phyloP scores from a whole-genome alignment of 345 rosid species.

The Clarkia xantiana region DNA sequence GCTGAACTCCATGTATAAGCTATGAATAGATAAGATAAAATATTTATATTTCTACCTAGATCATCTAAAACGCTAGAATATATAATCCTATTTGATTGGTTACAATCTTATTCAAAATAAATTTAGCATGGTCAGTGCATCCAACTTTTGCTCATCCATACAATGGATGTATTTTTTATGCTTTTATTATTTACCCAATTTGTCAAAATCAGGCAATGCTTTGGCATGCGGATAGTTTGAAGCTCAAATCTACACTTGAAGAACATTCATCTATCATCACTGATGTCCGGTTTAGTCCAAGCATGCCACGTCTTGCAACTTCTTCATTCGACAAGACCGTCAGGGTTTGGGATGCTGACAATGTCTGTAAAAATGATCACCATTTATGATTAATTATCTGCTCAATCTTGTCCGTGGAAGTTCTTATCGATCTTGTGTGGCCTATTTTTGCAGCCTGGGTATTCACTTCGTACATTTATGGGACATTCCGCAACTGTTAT shows the following conservation, averaged over 20 bases:
- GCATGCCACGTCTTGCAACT: slow-evolving; percentile 80
- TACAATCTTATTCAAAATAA: too few species aligned
- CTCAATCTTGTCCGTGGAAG: background rate
- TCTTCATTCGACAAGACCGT: slow-evolving; percentile 96
- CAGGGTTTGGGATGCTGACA: slow-evolving; percentile 97
- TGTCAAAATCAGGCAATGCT: slow-evolving; percentile 55
- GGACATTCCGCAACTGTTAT: slow-evolving; percentile 66
- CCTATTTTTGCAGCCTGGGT: slow-evolving; percentile 55
- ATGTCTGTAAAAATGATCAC: slow-evolving; percentile 32
- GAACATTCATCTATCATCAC: slow-evolving; percentile 75
- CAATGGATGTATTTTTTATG: too few species aligned
- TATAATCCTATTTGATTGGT: too few species aligned
- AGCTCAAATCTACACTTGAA: slow-evolving; percentile 59
- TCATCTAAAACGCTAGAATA: too few species aligned
- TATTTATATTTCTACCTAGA: too few species aligned
- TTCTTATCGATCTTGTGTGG: slow-evolving; percentile 2
- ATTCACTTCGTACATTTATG: slow-evolving; percentile 62
- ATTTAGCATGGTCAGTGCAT: too few species aligned
- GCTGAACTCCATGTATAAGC: too few species aligned
- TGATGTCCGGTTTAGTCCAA: slow-evolving; percentile 91
- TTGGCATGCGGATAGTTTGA: slow-evolving; percentile 67
- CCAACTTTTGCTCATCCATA: too few species aligned
- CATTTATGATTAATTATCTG: slow-evolving; percentile 3
- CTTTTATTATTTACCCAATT: too few species aligned
- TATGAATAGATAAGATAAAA: too few species aligned